These are phyloP conservation scores for Platanus orientalis DNA, from an alignment of 164 flowering plant species.

Conservation along the genomic window DNA sequence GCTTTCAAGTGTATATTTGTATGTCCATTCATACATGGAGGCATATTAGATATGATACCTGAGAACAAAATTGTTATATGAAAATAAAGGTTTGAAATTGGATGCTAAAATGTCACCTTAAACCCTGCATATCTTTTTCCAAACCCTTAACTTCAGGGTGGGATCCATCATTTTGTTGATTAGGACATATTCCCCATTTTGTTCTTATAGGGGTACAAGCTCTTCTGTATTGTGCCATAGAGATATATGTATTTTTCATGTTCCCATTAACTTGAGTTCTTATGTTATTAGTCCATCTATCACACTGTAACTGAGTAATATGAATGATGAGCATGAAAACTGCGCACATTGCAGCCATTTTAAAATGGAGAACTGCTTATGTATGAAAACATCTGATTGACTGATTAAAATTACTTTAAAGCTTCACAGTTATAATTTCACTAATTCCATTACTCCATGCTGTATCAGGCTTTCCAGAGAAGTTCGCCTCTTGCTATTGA, in stretches of 20 bases:
- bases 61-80: too few species aligned
- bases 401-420: too few species aligned
- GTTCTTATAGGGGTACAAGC: background rate
- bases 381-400: too few species aligned
- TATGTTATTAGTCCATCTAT: background rate
- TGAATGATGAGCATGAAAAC: too few species aligned
- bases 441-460: background rate
- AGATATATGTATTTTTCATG: background rate
- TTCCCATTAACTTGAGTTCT: background rate
- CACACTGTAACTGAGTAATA: background rate
- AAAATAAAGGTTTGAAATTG: too few species aligned
- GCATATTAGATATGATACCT: too few species aligned
- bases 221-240: too few species aligned
- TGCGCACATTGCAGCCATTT: too few species aligned
- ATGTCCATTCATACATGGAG: background rate
- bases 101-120: too few species aligned
- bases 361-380: background rate
- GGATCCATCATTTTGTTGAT: background rate
- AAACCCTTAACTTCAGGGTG: background rate
- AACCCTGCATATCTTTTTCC: background rate
- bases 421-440: too few species aligned
- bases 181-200: background rate
- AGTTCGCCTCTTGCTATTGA: conserved; percentile 64
- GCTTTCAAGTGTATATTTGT: background rate
- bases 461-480: conserved; percentile 53